Percentiles rank a stretch among this genome's conserved stretches.
phyloP scores from a whole-genome alignment of 345 rosid species.

The Heritiera fomes region DNA sequence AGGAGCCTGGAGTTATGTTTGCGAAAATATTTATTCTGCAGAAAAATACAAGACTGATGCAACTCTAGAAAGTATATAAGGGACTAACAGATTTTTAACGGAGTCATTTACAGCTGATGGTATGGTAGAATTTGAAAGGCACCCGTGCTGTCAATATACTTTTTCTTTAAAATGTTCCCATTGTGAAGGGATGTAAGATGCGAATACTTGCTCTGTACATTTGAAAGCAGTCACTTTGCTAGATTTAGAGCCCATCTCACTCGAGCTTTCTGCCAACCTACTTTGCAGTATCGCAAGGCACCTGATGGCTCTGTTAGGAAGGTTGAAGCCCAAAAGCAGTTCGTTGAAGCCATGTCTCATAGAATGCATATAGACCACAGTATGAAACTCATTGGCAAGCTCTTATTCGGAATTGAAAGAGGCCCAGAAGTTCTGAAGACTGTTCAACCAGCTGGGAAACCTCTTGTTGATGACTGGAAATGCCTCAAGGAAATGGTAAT shows the following conservation, averaged over 20 bases:
- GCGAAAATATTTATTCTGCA: background rate
- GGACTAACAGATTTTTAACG: background rate
- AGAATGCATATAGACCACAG: conserved; percentile 86
- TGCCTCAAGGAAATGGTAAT: conserved; percentile 85
- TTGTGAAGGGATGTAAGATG: background rate
- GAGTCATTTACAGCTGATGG: background rate
- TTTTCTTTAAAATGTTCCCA: background rate
- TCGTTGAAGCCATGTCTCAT: conserved; percentile 92
- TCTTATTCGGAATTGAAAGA: conserved; percentile 73
- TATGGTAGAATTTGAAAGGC: background rate
- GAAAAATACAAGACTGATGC: background rate
- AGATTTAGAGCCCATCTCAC: conserved; percentile 9
- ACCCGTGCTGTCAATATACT: background rate
- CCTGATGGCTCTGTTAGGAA: conserved; percentile 84
- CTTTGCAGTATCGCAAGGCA: conserved; percentile 82
- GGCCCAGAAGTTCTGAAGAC: conserved; percentile 60
- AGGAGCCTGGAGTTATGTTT: background rate
- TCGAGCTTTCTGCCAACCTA: background rate
- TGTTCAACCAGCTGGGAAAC: conserved; percentile 71
- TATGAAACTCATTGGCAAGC: conserved; percentile 70
- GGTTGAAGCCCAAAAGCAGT: conserved; percentile 70
- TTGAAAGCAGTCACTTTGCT: background rate
- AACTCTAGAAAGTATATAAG: background rate
- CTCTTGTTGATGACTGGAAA: conserved; percentile 92
- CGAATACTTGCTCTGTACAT: background rate